Percentiles rank a stretch among this genome's conserved stretches.
Evolutionary conservation across 2,329 filamentous ascomycete species (phyloP).

Genomic region (Setomelanomma holmii): DNA sequence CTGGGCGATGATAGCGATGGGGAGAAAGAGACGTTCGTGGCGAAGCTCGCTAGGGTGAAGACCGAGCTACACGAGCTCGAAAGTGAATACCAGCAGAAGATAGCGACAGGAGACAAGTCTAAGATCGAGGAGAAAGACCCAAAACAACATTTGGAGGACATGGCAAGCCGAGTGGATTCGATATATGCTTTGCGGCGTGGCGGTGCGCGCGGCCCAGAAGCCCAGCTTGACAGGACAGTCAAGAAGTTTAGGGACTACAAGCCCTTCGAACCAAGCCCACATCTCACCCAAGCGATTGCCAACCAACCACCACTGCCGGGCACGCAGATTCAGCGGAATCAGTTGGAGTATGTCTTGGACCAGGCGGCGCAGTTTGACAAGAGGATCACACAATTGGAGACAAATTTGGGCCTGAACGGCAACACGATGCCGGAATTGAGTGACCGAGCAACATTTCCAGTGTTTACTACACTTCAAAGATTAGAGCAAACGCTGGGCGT

Average conservation of each 20-base stretch:
- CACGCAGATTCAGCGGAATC: slow-evolving; percentile 39
- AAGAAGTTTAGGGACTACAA: slow-evolving; percentile 44
- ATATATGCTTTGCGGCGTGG: slow-evolving; percentile 59
- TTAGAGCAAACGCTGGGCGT: slow-evolving; percentile 82
- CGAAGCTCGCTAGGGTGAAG: slow-evolving; percentile 80
- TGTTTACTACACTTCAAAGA: slow-evolving; percentile 81
- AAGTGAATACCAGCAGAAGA: slow-evolving; percentile 63
- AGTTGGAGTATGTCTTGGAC: slow-evolving; percentile 68
- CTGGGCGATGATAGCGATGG: slow-evolving; percentile 78
- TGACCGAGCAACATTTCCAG: slow-evolving; percentile 61
- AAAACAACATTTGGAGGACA: slow-evolving; percentile 66
- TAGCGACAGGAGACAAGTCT: slow-evolving; percentile 52
- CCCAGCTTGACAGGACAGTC: slow-evolving; percentile 44
- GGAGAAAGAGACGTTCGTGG: slow-evolving; percentile 70
- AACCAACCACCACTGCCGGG: slow-evolving; percentile 42
- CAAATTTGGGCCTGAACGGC: slow-evolving; percentile 78
- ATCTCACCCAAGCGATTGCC: slow-evolving; percentile 37
- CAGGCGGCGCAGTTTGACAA: slow-evolving; percentile 89
- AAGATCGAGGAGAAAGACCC: slow-evolving; percentile 50
- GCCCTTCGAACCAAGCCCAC: slow-evolving; percentile 33
- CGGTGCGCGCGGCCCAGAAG: slow-evolving; percentile 43
- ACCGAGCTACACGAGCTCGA: slow-evolving; percentile 76
- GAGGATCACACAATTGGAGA: slow-evolving; percentile 79
- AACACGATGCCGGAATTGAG: slow-evolving; percentile 70
- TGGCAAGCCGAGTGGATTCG: slow-evolving; percentile 74